Conservation (phyloP, 805 yeast genomes). For the Maudiozyma saulgeensis region DNA sequence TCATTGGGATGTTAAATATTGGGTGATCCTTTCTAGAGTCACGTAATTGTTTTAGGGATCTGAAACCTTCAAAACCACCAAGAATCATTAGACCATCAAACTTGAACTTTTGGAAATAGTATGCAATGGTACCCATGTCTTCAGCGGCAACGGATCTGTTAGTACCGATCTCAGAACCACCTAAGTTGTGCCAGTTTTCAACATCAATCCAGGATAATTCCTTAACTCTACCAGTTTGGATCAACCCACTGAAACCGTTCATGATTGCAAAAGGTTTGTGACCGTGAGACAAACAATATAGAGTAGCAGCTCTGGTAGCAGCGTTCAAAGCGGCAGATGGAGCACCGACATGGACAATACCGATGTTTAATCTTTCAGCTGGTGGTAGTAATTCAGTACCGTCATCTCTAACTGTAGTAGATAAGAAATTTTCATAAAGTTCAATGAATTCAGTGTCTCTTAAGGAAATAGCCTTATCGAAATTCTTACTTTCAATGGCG, state of each 20-base stretch:
- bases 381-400: constrained; percentile 51
- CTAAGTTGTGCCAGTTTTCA: constrained; percentile 78
- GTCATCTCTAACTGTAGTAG: constrained; percentile 60
- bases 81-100: constrained; percentile 84
- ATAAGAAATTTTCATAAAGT: constrained; percentile 60
- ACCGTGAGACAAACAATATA: constrained; percentile 81
- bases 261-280: constrained; percentile 85
- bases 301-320: constrained; percentile 83
- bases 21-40: constrained; percentile 74
- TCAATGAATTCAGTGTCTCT: constrained; percentile 86
- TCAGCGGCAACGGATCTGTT: constrained; percentile 77
- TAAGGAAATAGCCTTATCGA: constrained; percentile 75
- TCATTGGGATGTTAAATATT: constrained; percentile 88
- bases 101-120: constrained; percentile 77
- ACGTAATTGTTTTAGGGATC: constrained; percentile 71
- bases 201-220: constrained; percentile 76
- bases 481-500: constrained; percentile 72
- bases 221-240: constrained; percentile 77
- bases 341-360: constrained; percentile 88
- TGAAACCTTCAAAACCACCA: constrained; percentile 97
- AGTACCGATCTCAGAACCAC: constrained; percentile 97
- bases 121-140: constrained; percentile 87
- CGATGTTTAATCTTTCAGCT: constrained; percentile 59
- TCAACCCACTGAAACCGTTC: constrained; percentile 88
- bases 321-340: constrained; percentile 96